phyloP scores from a whole-genome alignment of 1,284 basidiomycete genomes.

The Ganoderma lingzhi region DNA sequence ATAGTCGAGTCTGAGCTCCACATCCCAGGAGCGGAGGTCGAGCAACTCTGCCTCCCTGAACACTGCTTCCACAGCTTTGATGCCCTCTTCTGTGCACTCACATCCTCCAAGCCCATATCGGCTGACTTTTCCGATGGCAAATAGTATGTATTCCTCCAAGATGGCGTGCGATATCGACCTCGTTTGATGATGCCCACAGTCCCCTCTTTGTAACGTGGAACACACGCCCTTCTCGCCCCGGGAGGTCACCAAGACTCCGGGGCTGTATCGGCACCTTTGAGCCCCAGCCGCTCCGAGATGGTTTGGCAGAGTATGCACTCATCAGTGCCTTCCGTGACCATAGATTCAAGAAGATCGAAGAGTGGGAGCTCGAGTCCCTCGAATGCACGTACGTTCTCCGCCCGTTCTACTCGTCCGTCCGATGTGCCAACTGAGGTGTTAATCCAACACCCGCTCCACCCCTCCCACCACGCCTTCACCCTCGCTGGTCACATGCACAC shows the following conservation, averaged over 20 bases:
- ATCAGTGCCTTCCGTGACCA: slow-evolving; percentile 83
- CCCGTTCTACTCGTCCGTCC: slow-evolving; percentile 13
- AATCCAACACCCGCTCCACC: background rate
- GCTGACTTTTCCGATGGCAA: slow-evolving; percentile 73
- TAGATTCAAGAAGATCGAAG: slow-evolving; percentile 76
- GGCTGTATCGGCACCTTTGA: slow-evolving; percentile 98
- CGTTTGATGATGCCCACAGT: slow-evolving; percentile 50
- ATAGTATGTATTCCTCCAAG: slow-evolving; percentile 57
- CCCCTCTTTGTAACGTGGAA: slow-evolving; percentile 99
- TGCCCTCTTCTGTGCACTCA: slow-evolving; percentile 77
- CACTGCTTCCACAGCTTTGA: slow-evolving; percentile 87
- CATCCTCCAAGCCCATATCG: slow-evolving; percentile 57
- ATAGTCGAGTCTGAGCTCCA: slow-evolving; percentile 54
- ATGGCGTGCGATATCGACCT: background rate
- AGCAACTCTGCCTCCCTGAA: slow-evolving; percentile 65
- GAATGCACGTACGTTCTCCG: slow-evolving; percentile 80
- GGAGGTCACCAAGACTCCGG: slow-evolving; percentile 72
- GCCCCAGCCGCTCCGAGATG: slow-evolving; percentile 76
- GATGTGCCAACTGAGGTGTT: slow-evolving; percentile 20
- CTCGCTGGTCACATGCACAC: background rate
- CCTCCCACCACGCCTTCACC: background rate
- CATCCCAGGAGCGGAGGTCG: slow-evolving; percentile 43
- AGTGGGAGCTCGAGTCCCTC: slow-evolving; percentile 79
- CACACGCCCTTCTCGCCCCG: slow-evolving; percentile 65
- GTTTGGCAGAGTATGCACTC: slow-evolving; percentile 90